phyloP scores from a whole-genome alignment of 768 basidiomycete species.

The Collybia sp. region DNA sequence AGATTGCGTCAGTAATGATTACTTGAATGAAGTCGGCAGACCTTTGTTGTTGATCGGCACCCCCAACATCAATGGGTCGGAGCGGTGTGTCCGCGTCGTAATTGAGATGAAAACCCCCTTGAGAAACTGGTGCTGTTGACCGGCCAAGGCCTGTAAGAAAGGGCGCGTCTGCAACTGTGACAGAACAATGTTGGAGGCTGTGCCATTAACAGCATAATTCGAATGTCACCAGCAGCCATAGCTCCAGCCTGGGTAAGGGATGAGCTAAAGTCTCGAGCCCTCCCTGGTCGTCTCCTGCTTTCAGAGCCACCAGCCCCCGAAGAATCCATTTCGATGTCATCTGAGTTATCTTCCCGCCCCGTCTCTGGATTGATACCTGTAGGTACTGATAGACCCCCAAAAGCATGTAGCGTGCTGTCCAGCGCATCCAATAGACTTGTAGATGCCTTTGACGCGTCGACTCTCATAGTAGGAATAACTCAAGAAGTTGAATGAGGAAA shows the following conservation, averaged over 20 bases:
- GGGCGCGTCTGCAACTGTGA: slow-evolving; percentile 10
- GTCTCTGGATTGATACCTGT: neutral
- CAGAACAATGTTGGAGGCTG: neutral
- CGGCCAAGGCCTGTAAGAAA: slow-evolving; percentile 14
- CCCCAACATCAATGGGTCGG: slow-evolving; percentile 50
- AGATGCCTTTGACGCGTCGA: neutral
- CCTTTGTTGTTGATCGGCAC: slow-evolving; percentile 52
- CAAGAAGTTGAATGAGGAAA: too few relatives aligned
- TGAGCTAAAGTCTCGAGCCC: neutral
- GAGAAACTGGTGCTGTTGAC: slow-evolving; percentile 1
- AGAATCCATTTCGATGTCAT: neutral
- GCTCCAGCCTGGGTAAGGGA: neutral
- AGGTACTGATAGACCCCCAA: neutral
- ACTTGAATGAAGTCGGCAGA: slow-evolving; percentile 10
- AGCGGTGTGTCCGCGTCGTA: slow-evolving; percentile 48
- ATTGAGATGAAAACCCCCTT: slow-evolving; percentile 37
- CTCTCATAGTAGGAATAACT: too few relatives aligned
- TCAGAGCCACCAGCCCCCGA: neutral
- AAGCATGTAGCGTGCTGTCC: slow-evolving; percentile 1
- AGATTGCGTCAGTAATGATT: neutral
- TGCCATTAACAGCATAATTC: neutral
- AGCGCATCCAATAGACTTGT: slow-evolving; percentile 4
- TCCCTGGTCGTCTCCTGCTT: neutral
- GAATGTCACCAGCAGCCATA: neutral
- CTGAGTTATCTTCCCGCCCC: neutral